These are phyloP conservation scores for Porpolomopsis calyptriformis DNA, from an alignment of 768 basidiomycete species.

Conservation along the genomic window DNA sequence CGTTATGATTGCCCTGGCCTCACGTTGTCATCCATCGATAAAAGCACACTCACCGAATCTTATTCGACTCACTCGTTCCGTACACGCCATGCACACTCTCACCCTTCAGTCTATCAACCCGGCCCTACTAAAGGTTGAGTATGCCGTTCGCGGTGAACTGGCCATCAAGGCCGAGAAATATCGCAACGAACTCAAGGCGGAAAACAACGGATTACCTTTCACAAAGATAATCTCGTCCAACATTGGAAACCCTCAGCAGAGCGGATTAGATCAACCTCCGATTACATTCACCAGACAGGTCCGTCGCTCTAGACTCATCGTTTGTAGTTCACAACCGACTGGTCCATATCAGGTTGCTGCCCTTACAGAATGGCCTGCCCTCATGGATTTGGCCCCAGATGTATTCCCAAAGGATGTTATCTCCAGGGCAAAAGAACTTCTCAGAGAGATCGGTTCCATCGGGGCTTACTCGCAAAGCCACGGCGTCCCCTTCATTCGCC, in stretches of 20 bases:
- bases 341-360: conserved; percentile 86
- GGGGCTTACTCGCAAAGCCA: conserved; percentile 96
- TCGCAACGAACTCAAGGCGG: conserved; percentile 55
- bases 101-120: conserved; percentile 72
- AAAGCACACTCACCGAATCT: neutral
- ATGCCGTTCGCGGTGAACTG: conserved; percentile 95
- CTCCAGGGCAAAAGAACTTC: conserved; percentile 71
- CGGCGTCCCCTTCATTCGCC: conserved; percentile 80
- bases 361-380: conserved; percentile 82
- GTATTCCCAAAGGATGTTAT: conserved; percentile 83
- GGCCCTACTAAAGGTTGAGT: conserved; percentile 76
- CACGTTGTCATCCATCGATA: too few relatives aligned
- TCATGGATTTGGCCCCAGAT: conserved; percentile 63
- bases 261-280: conserved; percentile 84
- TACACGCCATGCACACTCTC: conserved; percentile 41
- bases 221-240: conserved; percentile 85
- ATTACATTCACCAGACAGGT: conserved; percentile 92
- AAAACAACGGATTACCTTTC: conserved; percentile 63
- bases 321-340: neutral
- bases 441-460: conserved; percentile 77
- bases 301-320: conserved; percentile 13
- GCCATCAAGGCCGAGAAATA: conserved; percentile 88
- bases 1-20: too few relatives aligned
- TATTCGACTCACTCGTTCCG: conserved; percentile 7
- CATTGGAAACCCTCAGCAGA: conserved; percentile 97